Evolutionary conservation across 345 rosid genomes (phyloP), one percentile per base, ranked within the genome.

Genomic region (Populus tremula): DNA sequence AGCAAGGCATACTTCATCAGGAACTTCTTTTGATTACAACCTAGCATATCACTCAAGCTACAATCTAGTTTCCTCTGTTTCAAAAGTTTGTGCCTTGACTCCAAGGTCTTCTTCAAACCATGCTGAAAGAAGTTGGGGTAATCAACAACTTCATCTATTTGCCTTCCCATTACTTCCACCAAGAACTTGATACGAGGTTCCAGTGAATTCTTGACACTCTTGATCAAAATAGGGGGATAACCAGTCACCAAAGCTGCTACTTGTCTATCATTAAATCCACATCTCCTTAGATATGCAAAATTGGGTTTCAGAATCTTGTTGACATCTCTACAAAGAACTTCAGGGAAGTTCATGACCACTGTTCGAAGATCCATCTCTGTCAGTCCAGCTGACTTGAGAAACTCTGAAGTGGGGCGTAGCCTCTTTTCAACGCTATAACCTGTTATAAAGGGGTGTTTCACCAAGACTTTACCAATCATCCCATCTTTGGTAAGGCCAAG

Each of bases 11-110:
- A 92, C 87, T 86, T 92, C 41, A 82, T 49, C 20, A 56, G 82
- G 70, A 92, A 90, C 75, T 90, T 89, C 85, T 86, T 88, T 45
- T 81, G 82, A 85, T 85, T 90, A 77, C 97, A 89, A 43, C 86
- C 91, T 70, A 92, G 83, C 97, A 92, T 89, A 38, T 90, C 97
- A 33, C 88, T 87, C 82, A 90, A 87, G 84, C 92, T 89, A 86
- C 90, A 92, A 33, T 71, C 82, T 84, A 89, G 67, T 45, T 86
- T 84, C 64, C 79, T 89, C 85, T 84, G 79, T 75, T 82, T 88
- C 79, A 92, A 85, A 77, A 89, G 79, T 73, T 84, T 89, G 83
- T 83, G 84, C 84, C 97, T 85, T 14, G 76, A 84, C 78, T 90
- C 93, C 5, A 90, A 50, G 68, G 84, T 87, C 87, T 88, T 92